Evolutionary conservation across 1,284 basidiomycete genomes (phyloP).

Genomic region (Puccinia novopanici): DNA sequence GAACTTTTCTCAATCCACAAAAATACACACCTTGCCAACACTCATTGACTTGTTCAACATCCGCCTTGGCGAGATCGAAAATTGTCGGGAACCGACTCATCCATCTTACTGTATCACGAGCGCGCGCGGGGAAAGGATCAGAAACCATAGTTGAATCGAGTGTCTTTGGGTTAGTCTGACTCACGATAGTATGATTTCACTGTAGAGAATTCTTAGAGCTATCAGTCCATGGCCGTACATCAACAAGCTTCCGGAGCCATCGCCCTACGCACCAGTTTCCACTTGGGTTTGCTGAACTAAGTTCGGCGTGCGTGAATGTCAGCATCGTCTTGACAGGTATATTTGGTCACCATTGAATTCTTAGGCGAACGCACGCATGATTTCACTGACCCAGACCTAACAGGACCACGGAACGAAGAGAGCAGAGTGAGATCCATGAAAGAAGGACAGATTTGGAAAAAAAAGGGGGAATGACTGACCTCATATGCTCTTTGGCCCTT

Average conservation of each 20-base stretch:
- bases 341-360: background rate
- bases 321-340: background rate
- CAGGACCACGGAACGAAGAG: background rate
- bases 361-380: constrained; percentile 39
- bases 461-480: constrained; percentile 8
- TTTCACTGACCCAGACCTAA: constrained; percentile 50
- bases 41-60: constrained; percentile 76
- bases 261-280: constrained; percentile 28
- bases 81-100: constrained; percentile 72
- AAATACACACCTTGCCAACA: constrained; percentile 67
- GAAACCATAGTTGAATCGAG: background rate
- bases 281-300: constrained; percentile 50
- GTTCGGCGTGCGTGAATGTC: too few relatives aligned
- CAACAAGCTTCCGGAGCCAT: background rate
- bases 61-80: constrained; percentile 71
- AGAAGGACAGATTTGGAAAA: background rate
- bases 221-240: background rate
- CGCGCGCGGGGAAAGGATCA: background rate
- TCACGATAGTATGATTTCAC: constrained; percentile 49
- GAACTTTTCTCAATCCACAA: background rate
- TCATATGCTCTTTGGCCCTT: constrained; percentile 44
- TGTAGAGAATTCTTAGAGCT: background rate
- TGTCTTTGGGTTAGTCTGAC: background rate
- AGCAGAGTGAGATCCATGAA: background rate
- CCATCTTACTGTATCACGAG: constrained; percentile 59